Base-by-base conservation (phyloP, 495 filamentous ascomycete genomes). In the Penicillium tannophilum region DNA sequence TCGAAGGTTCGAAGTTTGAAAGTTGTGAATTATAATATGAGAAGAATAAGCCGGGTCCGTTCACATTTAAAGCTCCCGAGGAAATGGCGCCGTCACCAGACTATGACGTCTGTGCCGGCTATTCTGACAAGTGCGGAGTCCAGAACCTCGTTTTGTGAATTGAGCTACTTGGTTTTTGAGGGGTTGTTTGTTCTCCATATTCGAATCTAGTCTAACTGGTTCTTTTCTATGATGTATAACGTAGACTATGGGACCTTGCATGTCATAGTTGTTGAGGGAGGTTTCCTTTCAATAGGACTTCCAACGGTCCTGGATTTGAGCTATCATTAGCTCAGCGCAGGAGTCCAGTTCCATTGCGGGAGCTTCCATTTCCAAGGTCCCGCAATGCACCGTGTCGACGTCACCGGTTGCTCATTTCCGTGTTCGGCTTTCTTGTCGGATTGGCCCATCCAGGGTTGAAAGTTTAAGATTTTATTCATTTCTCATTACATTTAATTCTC, bases 391-490 rank as follows among this genome's bases (percentile, higher is more conserved):
- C 46, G 44, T 47, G 43, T 60, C 67, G 64, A 72, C 70, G 70
- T 72, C 70, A 72, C 63, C 61, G 55, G 50, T 59, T 52, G 58
- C 61, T 72, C 70, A 72, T 70, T 23, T 31, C 50, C 55, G 20
- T 26, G 46, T 63, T 55, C 36, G 50, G 23, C 7, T 24, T 54
- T 28, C n/a, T 31, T 52, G 39, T n/a, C n/a, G 39, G 39, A 41
- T 36, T 36, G 33, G 9, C 0, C 7, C 10, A 12, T 9, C 33
- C 33, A 36, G 9, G 33, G 33, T 36, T 36, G 33, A 11, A 23
- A 23, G 20, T 23, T 33, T 36, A 4, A 11, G 33, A 12, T 36
- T 14, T 36, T 14, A 1, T 10, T 12, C 10, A 0, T 36, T 4
- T 9, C 33, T 36, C 6, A 28, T 28, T 36, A 9, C 33, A 3